Conservation (phyloP, 768 basidiomycete species). For the Russula virescens region DNA sequence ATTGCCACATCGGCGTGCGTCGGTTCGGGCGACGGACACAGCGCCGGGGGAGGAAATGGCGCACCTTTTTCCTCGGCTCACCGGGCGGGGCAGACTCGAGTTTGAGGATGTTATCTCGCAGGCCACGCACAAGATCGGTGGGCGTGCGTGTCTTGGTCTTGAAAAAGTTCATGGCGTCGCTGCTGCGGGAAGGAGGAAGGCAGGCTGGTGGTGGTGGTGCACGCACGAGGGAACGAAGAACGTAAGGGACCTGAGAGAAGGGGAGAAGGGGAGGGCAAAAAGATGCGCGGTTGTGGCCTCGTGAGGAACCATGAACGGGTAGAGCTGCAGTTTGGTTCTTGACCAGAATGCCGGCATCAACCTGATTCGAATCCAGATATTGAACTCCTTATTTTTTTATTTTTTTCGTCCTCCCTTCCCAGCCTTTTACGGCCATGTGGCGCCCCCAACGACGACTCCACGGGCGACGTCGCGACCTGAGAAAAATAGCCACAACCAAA, state of each 20-base stretch:
- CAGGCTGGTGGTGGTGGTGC: neutral
- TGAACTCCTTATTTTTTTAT: no score
- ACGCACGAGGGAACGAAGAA: neutral
- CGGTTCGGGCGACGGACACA: neutral
- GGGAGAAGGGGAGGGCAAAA: neutral
- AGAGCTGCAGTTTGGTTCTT: constrained; percentile 1
- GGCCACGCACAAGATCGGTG: constrained; percentile 76
- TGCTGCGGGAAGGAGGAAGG: neutral
- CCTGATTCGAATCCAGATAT: constrained; percentile 14
- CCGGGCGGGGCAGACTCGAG: constrained; percentile 72
- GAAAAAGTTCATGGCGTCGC: constrained; percentile 84
- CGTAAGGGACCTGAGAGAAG: no score
- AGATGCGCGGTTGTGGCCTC: neutral
- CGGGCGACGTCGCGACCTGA: neutral
- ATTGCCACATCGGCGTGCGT: neutral
- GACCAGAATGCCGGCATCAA: constrained; percentile 19
- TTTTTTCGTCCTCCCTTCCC: neutral
- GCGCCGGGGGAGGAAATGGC: constrained; percentile 17
- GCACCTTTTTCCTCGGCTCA: constrained; percentile 77
- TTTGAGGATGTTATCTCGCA: constrained; percentile 72
- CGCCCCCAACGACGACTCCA: neutral
- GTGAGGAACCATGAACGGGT: constrained; percentile 9
- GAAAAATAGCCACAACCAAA: neutral
- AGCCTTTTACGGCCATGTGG: neutral
- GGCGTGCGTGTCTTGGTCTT: constrained; percentile 86